Evolutionary conservation across 2,329 filamentous ascomycete genomes (phyloP).

Genomic region (Calycina herbarum): DNA sequence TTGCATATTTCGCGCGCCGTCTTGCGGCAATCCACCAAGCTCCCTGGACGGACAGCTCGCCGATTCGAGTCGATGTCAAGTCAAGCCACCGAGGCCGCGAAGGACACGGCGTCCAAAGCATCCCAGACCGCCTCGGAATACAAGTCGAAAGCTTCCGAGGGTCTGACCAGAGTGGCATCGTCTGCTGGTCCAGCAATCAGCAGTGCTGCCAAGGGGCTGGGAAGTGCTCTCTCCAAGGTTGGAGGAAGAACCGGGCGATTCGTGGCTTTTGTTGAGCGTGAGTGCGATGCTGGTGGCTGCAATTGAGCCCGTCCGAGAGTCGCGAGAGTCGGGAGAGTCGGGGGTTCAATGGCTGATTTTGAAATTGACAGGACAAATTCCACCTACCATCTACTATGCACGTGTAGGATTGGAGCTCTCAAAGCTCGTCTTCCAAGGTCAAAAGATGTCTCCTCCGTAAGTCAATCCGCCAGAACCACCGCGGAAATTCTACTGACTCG

Average conservation of each 20-base stretch:
- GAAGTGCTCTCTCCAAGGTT: constrained; percentile 69
- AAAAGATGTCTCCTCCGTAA: constrained; percentile 96
- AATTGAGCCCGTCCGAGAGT: constrained; percentile 3
- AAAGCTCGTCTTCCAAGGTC: constrained; percentile 83
- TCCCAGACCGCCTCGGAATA: constrained; percentile 46
- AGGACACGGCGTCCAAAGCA: constrained; percentile 44
- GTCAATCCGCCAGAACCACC: constrained; percentile 40
- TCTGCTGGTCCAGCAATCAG: constrained; percentile 77
- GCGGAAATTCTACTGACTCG: constrained; percentile 7
- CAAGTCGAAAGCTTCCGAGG: constrained; percentile 71
- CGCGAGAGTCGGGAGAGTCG: constrained; percentile 5
- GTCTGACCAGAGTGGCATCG: constrained; percentile 77
- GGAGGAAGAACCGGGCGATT: constrained; percentile 81
- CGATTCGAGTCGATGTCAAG: constrained; percentile 60
- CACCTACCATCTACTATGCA: constrained; percentile 87
- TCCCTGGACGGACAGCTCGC: constrained; percentile 28
- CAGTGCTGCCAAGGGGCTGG: constrained; percentile 67
- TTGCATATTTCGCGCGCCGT: constrained; percentile 35
- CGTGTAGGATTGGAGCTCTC: constrained; percentile 83
- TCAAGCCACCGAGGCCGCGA: constrained; percentile 46
- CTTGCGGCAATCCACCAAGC: constrained; percentile 35
- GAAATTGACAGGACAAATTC: constrained; percentile 67
- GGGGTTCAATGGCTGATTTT: constrained; percentile 29
- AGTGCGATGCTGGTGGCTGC: constrained; percentile 41
- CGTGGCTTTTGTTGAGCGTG: constrained; percentile 83